phyloP scores from a whole-genome alignment of 164 flowering plant genomes.

The Stephania cephalantha region DNA sequence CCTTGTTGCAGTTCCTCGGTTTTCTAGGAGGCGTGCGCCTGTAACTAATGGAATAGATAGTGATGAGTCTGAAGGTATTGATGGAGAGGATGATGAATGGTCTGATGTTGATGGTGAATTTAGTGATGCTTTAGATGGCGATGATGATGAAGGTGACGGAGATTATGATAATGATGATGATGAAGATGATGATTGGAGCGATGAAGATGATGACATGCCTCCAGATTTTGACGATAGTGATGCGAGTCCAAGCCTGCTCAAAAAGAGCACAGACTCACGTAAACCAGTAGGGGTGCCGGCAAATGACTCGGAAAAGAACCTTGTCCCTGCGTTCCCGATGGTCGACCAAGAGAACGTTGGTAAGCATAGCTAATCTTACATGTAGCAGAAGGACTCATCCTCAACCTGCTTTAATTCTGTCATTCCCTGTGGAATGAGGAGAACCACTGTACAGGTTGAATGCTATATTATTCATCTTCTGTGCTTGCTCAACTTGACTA shows the following conservation, averaged over 20 bases:
- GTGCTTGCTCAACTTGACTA: neutral
- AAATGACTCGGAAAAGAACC: constrained; percentile 37
- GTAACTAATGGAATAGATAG: constrained; percentile 13
- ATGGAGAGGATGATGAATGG: constrained; percentile 42
- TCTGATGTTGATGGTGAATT: constrained; percentile 43
- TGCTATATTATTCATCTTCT: neutral
- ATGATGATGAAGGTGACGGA: constrained; percentile 25
- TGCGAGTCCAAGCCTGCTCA: constrained; percentile 30
- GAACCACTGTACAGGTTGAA: neutral
- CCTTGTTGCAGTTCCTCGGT: constrained; percentile 71
- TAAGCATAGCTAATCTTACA: constrained; percentile 17
- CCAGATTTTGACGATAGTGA: constrained; percentile 69
- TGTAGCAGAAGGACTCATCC: neutral
- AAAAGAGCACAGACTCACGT: constrained; percentile 17
- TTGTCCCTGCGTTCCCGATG: constrained; percentile 64
- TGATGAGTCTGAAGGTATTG: constrained; percentile 22
- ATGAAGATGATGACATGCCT: constrained; percentile 65
- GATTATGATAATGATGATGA: constrained; percentile 29
- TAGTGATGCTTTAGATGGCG: constrained; percentile 36
- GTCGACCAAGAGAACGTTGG: constrained; percentile 90
- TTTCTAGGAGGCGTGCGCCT: constrained; percentile 27
- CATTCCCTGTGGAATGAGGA: neutral
- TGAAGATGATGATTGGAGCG: constrained; percentile 55
- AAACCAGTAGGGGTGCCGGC: constrained; percentile 19
- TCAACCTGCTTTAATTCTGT: neutral